Conservation (phyloP, 2,329 filamentous ascomycete species). For the Epicoccum sorghinum region DNA sequence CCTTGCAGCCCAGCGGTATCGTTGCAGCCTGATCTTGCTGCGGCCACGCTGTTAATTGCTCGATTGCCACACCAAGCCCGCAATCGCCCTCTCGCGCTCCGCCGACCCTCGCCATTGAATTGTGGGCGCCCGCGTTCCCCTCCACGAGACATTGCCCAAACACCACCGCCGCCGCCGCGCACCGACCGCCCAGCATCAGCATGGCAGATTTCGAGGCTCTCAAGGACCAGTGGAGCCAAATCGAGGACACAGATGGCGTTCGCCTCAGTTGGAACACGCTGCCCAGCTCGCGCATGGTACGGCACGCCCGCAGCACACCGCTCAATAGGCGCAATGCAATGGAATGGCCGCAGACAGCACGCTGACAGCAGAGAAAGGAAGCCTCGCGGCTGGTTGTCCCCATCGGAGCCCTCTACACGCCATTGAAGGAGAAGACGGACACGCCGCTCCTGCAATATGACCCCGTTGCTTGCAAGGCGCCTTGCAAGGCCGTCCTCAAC, state of each 20-base stretch:
- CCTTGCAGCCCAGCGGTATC: slow-evolving; percentile 20
- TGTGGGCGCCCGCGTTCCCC: slow-evolving; percentile 42
- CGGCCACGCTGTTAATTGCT: slow-evolving; percentile 23
- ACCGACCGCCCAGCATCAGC: slow-evolving; percentile 58
- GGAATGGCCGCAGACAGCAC: slow-evolving; percentile 18
- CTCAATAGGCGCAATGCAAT: slow-evolving; percentile 3
- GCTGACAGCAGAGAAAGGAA: slow-evolving; percentile 65
- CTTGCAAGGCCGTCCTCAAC: slow-evolving; percentile 94
- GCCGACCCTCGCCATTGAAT: slow-evolving; percentile 36
- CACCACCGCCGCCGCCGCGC: slow-evolving; percentile 19
- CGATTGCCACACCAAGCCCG: slow-evolving; percentile 7
- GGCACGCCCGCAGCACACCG: slow-evolving; percentile 14
- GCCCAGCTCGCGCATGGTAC: slow-evolving; percentile 91
- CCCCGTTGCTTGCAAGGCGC: slow-evolving; percentile 94
- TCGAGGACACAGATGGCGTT: slow-evolving; percentile 95
- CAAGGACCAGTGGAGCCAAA: slow-evolving; percentile 95
- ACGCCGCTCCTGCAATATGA: slow-evolving; percentile 92
- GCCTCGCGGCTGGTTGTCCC: slow-evolving; percentile 93
- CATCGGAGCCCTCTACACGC: slow-evolving; percentile 94
- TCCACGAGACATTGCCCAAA: slow-evolving; percentile 29
- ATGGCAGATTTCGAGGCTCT: slow-evolving; percentile 89
- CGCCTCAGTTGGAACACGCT: slow-evolving; percentile 99
- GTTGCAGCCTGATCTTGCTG: slow-evolving; percentile 30
- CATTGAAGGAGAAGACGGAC: slow-evolving; percentile 91
- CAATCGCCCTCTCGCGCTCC: slow-evolving; percentile 11